Evolutionary conservation across 805 yeast genomes (phyloP).

Genomic region (Teunomyces stri): DNA sequence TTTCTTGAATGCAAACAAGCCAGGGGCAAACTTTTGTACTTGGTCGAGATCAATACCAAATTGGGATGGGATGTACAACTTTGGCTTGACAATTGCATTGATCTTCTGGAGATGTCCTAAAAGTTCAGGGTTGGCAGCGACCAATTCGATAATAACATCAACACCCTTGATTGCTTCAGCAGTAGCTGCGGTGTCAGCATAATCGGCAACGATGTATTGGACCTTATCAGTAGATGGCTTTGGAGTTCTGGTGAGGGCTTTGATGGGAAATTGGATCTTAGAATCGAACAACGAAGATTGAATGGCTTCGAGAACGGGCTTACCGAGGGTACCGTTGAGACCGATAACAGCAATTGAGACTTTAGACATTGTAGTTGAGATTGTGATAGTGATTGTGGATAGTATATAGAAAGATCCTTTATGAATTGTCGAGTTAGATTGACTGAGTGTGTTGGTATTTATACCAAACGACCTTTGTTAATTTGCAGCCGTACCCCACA

Average conservation of each 20-base stretch:
- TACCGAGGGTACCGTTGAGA: conserved; percentile 50
- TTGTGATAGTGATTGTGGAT: background rate
- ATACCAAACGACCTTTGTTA: background rate
- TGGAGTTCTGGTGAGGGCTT: conserved; percentile 47
- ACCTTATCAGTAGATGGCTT: conserved; percentile 31
- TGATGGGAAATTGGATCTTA: conserved; percentile 47
- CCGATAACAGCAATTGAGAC: conserved; percentile 52
- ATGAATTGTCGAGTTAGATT: background rate
- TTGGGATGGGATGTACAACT: conserved; percentile 58
- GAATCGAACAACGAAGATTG: conserved; percentile 38
- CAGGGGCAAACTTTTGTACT: conserved; percentile 28
- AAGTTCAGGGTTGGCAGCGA: conserved; percentile 28
- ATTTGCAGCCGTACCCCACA: conserved; percentile 1
- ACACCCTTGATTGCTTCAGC: conserved; percentile 42
- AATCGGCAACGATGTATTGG: conserved; percentile 37
- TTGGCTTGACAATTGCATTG: conserved; percentile 42
- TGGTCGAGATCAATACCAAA: conserved; percentile 49
- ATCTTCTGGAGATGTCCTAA: conserved; percentile 37
- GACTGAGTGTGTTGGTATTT: background rate
- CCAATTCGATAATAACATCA: conserved; percentile 51
- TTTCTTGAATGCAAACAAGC: conserved; percentile 31
- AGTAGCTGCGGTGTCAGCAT: conserved; percentile 21
- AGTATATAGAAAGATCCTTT: background rate
- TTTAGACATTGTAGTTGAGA: conserved; percentile 12
- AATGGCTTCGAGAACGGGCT: conserved; percentile 46